These are phyloP conservation scores for Naegleria gruberi DNA, from an alignment of 208 protist species.

Conservation along the genomic window DNA sequence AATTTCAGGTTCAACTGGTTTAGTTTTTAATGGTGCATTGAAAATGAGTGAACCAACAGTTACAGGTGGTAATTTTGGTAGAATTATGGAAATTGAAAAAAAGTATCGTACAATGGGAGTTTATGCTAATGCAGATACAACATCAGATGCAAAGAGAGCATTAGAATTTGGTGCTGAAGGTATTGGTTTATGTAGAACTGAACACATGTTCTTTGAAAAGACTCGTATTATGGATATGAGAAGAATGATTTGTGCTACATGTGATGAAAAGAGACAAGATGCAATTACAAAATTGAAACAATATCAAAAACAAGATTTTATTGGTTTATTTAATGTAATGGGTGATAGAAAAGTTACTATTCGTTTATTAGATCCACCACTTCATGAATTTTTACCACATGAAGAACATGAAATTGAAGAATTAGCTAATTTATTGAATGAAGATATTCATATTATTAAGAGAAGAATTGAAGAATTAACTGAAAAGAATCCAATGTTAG, in stretches of 20 bases:
- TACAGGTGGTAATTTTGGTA: conserved; percentile 55
- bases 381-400: conserved; percentile 88
- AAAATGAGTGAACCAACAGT: conserved; percentile 53
- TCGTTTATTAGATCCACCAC: conserved; percentile 83
- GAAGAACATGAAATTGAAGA: conserved; percentile 53
- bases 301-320: conserved; percentile 75
- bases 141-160: conserved; percentile 59
- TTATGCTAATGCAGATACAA: conserved; percentile 79
- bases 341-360: conserved; percentile 73
- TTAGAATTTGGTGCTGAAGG: conserved; percentile 78
- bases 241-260: conserved; percentile 83
- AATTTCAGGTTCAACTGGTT: conserved; percentile 70
- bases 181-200: conserved; percentile 83
- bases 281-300: conserved; percentile 73
- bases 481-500: conserved; percentile 90
- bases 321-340: conserved; percentile 78
- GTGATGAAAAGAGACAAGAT: conserved; percentile 50
- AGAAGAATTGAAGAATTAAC: conserved; percentile 64
- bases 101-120: conserved; percentile 65
- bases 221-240: conserved; percentile 68
- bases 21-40: conserved; percentile 67
- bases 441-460: conserved; percentile 53
- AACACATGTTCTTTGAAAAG: conserved; percentile 91
- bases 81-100: conserved; percentile 64
- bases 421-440: conserved; percentile 57